Base-by-base conservation (phyloP, 805 yeast species). In the Starmerella roubikii region DNA sequence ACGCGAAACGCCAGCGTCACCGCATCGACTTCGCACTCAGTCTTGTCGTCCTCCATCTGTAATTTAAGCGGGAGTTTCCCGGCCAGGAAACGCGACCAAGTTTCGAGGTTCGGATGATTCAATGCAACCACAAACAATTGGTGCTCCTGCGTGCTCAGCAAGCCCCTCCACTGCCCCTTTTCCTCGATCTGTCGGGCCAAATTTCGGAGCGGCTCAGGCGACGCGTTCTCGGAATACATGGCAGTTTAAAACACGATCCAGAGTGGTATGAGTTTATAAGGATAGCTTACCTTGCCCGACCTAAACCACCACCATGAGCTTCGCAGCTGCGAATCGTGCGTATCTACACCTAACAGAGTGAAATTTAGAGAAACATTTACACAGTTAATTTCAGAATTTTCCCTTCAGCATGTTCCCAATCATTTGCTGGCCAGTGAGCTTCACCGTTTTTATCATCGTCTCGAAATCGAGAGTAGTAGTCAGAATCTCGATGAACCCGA, bases 401-500 rank as follows among this genome's bases (percentile, higher is more conserved):
- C 91, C 88, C 32, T 64, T 63, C 31, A 60, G 51, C 53, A 83
- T 61, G 59, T 84, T 78, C 54, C 65, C 68, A 34, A 66, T 48
- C 93, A 86, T 91, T 54, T 83, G 85, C 49, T 62, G 66, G 19
- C 71, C 98, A 12, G 95, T 84, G 46, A 78, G 68, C 47, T 69
- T 72, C 28, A 68, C 72, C 7, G 97, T 91, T 55, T 72, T 70
- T 44, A 57, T 61, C 44, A 88, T 67, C 20, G 93, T 74, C 50
- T 65, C 59, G 43, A 76, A 57, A 58, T 91, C 98, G 51, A 86
- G 59, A 13, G 97, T 91, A 30, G 93, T 78, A 38, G 78, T 69
- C 42, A 79, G 54, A 4, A 79, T 72, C 56, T 84, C 94, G 35
- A 82, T 64, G 61, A 88, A 75, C 0, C 98, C 98, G 58, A 91